A percentile compares a stretch with the other conserved stretches of the same genome.
phyloP scores from a whole-genome alignment of 2,329 filamentous ascomycete genomes.

The Fusarium xyrophilum region DNA sequence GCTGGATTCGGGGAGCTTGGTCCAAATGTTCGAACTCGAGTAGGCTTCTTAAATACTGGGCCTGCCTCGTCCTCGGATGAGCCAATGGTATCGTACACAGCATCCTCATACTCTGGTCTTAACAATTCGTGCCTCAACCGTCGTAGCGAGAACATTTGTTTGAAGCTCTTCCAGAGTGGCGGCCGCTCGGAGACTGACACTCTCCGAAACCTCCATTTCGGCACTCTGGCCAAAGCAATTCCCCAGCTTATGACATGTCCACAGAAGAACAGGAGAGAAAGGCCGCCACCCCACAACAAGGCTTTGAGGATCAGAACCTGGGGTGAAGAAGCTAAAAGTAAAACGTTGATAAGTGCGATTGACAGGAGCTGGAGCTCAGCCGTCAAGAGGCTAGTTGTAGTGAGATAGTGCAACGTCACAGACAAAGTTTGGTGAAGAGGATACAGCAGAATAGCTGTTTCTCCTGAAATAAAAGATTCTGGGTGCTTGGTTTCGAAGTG shows the following conservation, averaged over 20 bases:
- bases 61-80: constrained; percentile 46
- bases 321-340: constrained; percentile 78
- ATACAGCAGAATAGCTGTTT: constrained; percentile 72
- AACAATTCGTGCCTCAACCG: constrained; percentile 53
- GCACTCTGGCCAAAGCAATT: constrained; percentile 83
- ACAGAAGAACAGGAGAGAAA: constrained; percentile 76
- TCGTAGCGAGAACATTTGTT: constrained; percentile 54
- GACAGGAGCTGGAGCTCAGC: constrained; percentile 90
- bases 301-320: constrained; percentile 86
- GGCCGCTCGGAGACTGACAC: constrained; percentile 49
- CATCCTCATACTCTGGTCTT: constrained; percentile 44
- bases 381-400: constrained; percentile 84
- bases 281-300: constrained; percentile 82
- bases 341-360: constrained; percentile 78
- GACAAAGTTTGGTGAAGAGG: constrained; percentile 83
- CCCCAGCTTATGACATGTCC: constrained; percentile 80
- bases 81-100: constrained; percentile 42
- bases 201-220: constrained; percentile 85
- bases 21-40: constrained; percentile 45
- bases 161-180: constrained; percentile 50
- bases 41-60: constrained; percentile 29
- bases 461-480: constrained; percentile 54
- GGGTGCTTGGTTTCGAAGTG: constrained; percentile 46
- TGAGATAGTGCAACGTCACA: constrained; percentile 76
- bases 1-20: constrained; percentile 11